Evolutionary conservation across 495 filamentous ascomycete species (phyloP).

Genomic region (Penicillium lividum): DNA sequence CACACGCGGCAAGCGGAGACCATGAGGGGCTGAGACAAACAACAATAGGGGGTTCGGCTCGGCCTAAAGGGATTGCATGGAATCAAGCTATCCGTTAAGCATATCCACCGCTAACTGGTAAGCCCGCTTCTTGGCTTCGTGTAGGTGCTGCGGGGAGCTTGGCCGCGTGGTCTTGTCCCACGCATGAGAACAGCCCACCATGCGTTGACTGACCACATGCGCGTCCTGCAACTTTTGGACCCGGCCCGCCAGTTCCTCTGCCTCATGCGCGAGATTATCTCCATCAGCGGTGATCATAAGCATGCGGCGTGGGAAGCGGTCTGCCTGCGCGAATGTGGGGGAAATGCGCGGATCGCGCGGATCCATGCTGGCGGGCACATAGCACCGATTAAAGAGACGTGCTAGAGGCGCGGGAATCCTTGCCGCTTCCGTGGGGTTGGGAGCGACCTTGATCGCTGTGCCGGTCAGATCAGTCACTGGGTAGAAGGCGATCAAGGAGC

Average conservation of each 20-base stretch:
- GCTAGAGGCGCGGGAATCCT: constrained; percentile 27
- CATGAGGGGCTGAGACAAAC: background rate
- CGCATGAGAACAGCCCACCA: constrained; percentile 44
- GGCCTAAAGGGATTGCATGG: background rate
- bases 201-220: constrained; percentile 40
- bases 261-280: constrained; percentile 45
- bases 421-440: constrained; percentile 23
- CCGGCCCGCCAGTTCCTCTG: constrained; percentile 39
- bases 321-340: constrained; percentile 39
- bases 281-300: constrained; percentile 46
- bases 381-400: constrained; percentile 36
- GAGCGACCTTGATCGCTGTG: constrained; percentile 26
- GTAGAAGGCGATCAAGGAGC: constrained; percentile 44
- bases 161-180: constrained; percentile 36
- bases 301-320: constrained; percentile 40
- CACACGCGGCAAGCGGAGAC: constrained; percentile 16
- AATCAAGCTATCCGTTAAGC: constrained; percentile 23
- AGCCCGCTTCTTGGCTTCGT: constrained; percentile 38
- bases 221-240: constrained; percentile 29
- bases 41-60: background rate
- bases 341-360: constrained; percentile 47
- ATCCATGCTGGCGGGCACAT: constrained; percentile 34
- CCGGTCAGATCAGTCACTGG: constrained; percentile 38
- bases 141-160: constrained; percentile 29
- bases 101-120: constrained; percentile 38